Percentiles rank a stretch among this genome's conserved stretches.
Conservation (phyloP, 176 grass and related monocot species). For the Oryza coarctata region DNA sequence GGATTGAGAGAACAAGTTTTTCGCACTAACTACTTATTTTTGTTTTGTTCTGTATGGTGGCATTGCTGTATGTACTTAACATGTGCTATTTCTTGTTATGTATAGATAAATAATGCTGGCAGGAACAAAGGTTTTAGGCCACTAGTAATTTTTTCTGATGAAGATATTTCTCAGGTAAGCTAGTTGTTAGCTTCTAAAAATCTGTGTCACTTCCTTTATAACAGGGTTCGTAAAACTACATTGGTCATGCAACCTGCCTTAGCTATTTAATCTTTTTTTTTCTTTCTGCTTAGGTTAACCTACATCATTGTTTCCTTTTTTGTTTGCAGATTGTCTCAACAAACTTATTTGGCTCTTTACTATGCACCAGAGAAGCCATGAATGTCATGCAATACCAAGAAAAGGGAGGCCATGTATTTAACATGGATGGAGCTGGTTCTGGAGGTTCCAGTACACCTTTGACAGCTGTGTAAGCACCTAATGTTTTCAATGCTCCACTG, state of each 20-base stretch:
- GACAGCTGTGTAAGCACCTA: slow-evolving; percentile 87
- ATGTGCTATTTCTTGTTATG: slow-evolving; percentile 33
- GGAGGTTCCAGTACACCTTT: slow-evolving; percentile 98
- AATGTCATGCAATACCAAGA: slow-evolving; percentile 74
- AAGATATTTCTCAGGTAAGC: slow-evolving; percentile 93
- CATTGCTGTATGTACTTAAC: neutral
- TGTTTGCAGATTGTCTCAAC: slow-evolving; percentile 80
- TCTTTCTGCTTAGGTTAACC: slow-evolving; percentile 13
- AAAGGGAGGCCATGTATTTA: slow-evolving; percentile 89
- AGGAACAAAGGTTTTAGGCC: slow-evolving; percentile 98
- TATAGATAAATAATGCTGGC: slow-evolving; percentile 99
- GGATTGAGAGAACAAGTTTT: slow-evolving; percentile 8
- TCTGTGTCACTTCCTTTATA: neutral
- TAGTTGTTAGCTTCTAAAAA: neutral
- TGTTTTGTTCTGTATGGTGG: slow-evolving; percentile 21
- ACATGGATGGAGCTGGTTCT: slow-evolving; percentile 97
- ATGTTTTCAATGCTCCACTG: neutral
- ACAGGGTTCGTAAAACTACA: neutral
- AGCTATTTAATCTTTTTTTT: slow-evolving; percentile 17
- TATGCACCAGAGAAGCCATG: slow-evolving; percentile 99
- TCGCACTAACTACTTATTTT: neutral
- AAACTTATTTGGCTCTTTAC: slow-evolving; percentile 88
- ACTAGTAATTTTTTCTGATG: slow-evolving; percentile 85
- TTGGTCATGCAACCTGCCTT: slow-evolving; percentile 6
- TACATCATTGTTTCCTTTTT: neutral